These are phyloP conservation scores for Aspergillus bridgeri DNA, from an alignment of 495 filamentous ascomycete species.

Conservation along the genomic window DNA sequence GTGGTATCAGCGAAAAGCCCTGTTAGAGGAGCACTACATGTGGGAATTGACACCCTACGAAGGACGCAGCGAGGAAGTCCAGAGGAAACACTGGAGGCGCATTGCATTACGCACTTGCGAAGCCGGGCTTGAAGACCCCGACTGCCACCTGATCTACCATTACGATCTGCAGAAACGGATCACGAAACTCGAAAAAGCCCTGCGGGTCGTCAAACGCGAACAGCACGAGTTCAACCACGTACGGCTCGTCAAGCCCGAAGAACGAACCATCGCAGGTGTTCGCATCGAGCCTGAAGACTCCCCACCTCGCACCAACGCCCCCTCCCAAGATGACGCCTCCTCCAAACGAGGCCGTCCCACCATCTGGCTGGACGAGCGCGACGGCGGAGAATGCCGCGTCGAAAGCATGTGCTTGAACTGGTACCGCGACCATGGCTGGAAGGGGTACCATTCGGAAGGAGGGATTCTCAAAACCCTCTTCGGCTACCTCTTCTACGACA, in stretches of 20 bases:
- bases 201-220: conserved; percentile 78
- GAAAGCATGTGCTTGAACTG: conserved; percentile 89
- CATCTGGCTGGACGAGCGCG: conserved; percentile 75
- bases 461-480: conserved; percentile 89
- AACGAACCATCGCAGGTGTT: conserved; percentile 71
- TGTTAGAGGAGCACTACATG: conserved; percentile 96
- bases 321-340: conserved; percentile 21
- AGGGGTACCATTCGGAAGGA: conserved; percentile 90
- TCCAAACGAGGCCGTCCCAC: conserved; percentile 66
- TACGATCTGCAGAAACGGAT: conserved; percentile 93
- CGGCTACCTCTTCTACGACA: conserved; percentile 87
- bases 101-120: conserved; percentile 82
- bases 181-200: conserved; percentile 77
- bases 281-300: conserved; percentile 60
- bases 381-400: conserved; percentile 69
- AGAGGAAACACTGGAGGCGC: conserved; percentile 81
- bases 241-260: conserved; percentile 66
- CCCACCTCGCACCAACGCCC: conserved; percentile 14
- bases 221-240: conserved; percentile 94
- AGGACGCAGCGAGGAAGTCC: conserved; percentile 53
- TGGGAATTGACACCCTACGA: conserved; percentile 51
- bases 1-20: conserved; percentile 95
- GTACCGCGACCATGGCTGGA: conserved; percentile 83
- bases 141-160: conserved; percentile 89
- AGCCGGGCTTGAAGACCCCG: conserved; percentile 75